Evolutionary conservation across 139 green algal species (phyloP).

Genomic region (Ettlia oleoabundans): DNA sequence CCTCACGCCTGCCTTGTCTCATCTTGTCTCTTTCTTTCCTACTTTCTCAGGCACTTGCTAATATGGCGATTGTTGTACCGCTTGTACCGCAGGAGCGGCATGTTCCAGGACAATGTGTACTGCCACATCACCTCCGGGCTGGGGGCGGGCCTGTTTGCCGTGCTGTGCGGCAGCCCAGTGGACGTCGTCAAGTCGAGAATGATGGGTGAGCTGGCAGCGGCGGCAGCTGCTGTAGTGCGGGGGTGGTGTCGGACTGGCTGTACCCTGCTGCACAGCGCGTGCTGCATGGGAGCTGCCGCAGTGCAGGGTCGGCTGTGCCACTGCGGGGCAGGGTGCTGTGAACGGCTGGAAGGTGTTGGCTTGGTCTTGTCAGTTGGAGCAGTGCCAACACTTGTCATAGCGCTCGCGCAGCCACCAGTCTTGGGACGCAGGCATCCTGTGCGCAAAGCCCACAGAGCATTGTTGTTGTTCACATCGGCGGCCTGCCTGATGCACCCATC

Average conservation of each 20-base stretch:
- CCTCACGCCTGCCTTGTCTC: too few relatives aligned
- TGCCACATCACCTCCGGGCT: conserved; percentile 84
- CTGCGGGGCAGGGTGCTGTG: too few relatives aligned
- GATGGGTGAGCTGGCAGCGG: conserved; percentile 76
- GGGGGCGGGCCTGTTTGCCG: conserved; percentile 94
- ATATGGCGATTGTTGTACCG: not conserved
- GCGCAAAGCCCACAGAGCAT: too few relatives aligned
- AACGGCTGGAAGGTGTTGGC: too few relatives aligned
- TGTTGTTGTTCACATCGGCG: too few relatives aligned
- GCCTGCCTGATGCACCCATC: too few relatives aligned
- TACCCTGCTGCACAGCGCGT: not conserved
- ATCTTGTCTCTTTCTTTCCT: not conserved
- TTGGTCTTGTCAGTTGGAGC: too few relatives aligned
- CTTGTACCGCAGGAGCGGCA: conserved; percentile 7
- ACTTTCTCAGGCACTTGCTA: not conserved
- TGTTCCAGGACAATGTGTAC: conserved; percentile 68
- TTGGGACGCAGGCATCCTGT: too few relatives aligned
- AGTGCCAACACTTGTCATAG: too few relatives aligned
- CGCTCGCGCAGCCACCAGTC: too few relatives aligned
- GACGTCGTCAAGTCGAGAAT: conserved; percentile 97
- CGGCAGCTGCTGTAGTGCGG: not conserved
- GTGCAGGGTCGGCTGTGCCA: too few relatives aligned
- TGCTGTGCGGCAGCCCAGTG: conserved; percentile 94
- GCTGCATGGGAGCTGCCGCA: too few relatives aligned
- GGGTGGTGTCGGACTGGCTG: not conserved